Conservation (phyloP, 192 early-diverging fungal species). For the Phycomyces blakesleeanus region DNA sequence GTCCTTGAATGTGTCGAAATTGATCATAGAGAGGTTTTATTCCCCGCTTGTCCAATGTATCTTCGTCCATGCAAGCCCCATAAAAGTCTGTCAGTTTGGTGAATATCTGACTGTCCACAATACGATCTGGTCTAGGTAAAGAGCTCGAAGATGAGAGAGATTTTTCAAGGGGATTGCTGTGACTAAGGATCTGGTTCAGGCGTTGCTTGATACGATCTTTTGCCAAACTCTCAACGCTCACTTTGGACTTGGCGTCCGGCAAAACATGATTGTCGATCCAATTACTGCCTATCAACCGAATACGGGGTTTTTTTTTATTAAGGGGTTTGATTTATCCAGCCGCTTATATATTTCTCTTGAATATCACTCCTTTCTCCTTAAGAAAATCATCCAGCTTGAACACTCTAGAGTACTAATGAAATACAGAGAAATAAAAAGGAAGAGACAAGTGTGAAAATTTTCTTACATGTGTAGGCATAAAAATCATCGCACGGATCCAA, state of each 20-base stretch:
- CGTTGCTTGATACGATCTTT: constrained; percentile 1
- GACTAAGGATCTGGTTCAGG: constrained; percentile 7
- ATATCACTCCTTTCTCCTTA: no score
- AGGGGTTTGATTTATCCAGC: background rate
- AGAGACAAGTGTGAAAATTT: no score
- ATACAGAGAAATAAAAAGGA: no score
- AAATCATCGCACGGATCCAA: constrained; percentile 65
- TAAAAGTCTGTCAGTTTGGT: constrained; percentile 56
- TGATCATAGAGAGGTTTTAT: constrained; percentile 40
- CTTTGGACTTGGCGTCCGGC: constrained; percentile 57
- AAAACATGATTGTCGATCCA: constrained; percentile 53
- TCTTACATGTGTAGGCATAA: constrained; percentile 57
- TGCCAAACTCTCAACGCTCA: constrained; percentile 2
- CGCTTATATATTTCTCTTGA: no score
- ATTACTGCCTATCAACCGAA: constrained; percentile 39
- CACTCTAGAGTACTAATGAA: no score
- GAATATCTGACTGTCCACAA: constrained; percentile 48
- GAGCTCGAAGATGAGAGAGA: background rate
- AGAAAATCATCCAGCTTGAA: no score
- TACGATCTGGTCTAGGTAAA: constrained; percentile 30
- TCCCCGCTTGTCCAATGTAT: constrained; percentile 34
- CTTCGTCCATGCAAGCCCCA: constrained; percentile 51
- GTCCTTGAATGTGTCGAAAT: constrained; percentile 34
- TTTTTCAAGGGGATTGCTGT: background rate
- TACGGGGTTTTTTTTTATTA: background rate